Evolutionary conservation across 768 basidiomycete genomes (phyloP), one percentile per base, ranked within the genome.

Genomic region (Mycena belliarum): DNA sequence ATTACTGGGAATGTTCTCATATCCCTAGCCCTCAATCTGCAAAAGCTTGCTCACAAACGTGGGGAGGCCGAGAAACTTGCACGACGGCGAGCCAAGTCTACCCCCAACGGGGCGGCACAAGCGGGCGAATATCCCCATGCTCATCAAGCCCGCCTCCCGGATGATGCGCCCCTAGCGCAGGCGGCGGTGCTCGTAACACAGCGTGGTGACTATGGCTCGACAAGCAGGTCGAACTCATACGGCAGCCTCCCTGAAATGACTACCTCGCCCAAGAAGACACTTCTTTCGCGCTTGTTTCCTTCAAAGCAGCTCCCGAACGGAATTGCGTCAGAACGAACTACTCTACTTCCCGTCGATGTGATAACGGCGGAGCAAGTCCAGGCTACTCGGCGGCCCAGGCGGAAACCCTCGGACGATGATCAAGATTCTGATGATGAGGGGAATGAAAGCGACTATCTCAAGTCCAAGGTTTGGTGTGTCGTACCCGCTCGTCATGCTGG

Each of bases 11-110:
- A 96, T 68, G 73, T 95, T 12, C 82, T 97, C 60, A 94, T 98
- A 60, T 91, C 90, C 11, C 80, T 95, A 23, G 95, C 93, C 16
- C 80, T 98, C 61, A 97, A 97, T 73, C 76, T 91, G 32, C 95
- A 98, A 73, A 98, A 97, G 69, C 82, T 96, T 18, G 93, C 93
- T 2, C 95, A 96, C 75, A 80, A 82, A 63, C 81, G 88, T 26
- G 76, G 90, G 29, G 84, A 85, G 63, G 74, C 67, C 26, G 70
- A 68, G 60, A 69, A 69, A 71, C 51, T 56, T 9, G 25, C 38
- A 29, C 52, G 40, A 1, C 51, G 49, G 10, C 42, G 44, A 14
- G 50, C 50, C n/a, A 37, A 35, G 26, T 35, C 60, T 18, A 11
- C 52, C 1, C 15, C 43, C 29, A 66, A 56, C 38, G 60, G 52